Evolutionary conservation across 1,284 basidiomycete species (phyloP), one percentile per base, ranked within the genome.

Genomic region (Inonotus obliquus): DNA sequence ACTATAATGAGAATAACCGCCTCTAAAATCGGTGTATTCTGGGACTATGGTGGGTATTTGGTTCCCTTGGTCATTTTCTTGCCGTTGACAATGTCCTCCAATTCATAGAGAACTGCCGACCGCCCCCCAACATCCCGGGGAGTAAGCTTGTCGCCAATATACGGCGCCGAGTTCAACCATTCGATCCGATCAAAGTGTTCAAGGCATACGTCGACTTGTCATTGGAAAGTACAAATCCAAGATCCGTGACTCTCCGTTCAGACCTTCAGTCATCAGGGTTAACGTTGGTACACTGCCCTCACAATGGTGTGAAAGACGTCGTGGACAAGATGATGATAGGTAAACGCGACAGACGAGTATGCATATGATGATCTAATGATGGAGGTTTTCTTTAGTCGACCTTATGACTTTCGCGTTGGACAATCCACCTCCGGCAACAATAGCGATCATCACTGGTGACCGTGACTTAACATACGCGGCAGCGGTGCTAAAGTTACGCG

Each of bases 341-440:
- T 60, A 56, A 19, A 41, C 17, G 9, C 4, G 38, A 39, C 38
- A 39, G 10, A 19, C 11, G n/a, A 44, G 7, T 57, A n/a, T 7
- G 13, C 9, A 21, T 17, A 23, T 11, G 21, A 41, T n/a, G 41
- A 44, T 21, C 10, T 25, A 47, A 9, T n/a, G 5, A 13, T 48
- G 6, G n/a, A 38, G 27, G 11, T 19, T 10, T 27, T 9, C 48
- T 45, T 1, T 29, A 84, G 83, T 82, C 29, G 85, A 87, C 66
- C 84, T 86, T 79, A 70, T 86, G 60, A 74, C 79, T 1, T 80
- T 80, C 69, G 83, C 81, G 1, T 79, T 84, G 61, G 84, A 86
- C 72, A 79, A 80, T 60, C 76, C 79, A 11, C 61, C 77, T 2
- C 79, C 81, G 1, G 75, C 76, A 39, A 83, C 83, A 4, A 74